These are phyloP conservation scores for Cyberlindnera sargentensis DNA, from an alignment of 805 yeast species.

Conservation along the genomic window DNA sequence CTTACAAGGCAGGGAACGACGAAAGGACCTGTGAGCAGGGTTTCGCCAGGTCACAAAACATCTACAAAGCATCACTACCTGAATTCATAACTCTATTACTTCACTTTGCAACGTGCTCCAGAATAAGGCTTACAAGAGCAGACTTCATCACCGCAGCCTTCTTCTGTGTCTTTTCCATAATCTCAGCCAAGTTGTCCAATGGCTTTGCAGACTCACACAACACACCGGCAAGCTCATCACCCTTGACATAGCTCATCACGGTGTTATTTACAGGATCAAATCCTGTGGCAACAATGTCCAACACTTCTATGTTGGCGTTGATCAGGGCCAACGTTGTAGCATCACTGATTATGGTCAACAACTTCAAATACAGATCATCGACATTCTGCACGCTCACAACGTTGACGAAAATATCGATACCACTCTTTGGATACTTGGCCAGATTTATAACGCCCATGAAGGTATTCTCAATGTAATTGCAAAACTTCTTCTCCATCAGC, in stretches of 20 bases:
- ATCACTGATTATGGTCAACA: conserved; percentile 32
- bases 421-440: conserved; percentile 81
- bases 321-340: conserved; percentile 64
- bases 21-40: too few relatives aligned
- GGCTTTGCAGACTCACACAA: conserved; percentile 37
- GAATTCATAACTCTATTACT: too few relatives aligned
- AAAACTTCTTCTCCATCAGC: conserved; percentile 40
- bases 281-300: conserved; percentile 70
- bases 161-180: conserved; percentile 7
- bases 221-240: conserved; percentile 55
- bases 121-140: conserved; percentile 7
- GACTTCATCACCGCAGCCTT: conserved; percentile 8
- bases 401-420: conserved; percentile 71
- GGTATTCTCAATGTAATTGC: conserved; percentile 30
- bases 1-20: too few relatives aligned
- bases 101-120: conserved; percentile 3
- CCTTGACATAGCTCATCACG: conserved; percentile 45
- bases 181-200: conserved; percentile 7
- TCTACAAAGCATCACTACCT: too few relatives aligned
- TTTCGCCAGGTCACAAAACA: too few relatives aligned
- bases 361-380: conserved; percentile 25
- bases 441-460: conserved; percentile 36
- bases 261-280: conserved; percentile 34
- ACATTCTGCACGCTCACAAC: conserved; percentile 42
- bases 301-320: conserved; percentile 77